Percentiles rank a stretch among this genome's conserved stretches.
phyloP scores from a whole-genome alignment of 1,139 yeast genomes.

The Pichia sp. region DNA sequence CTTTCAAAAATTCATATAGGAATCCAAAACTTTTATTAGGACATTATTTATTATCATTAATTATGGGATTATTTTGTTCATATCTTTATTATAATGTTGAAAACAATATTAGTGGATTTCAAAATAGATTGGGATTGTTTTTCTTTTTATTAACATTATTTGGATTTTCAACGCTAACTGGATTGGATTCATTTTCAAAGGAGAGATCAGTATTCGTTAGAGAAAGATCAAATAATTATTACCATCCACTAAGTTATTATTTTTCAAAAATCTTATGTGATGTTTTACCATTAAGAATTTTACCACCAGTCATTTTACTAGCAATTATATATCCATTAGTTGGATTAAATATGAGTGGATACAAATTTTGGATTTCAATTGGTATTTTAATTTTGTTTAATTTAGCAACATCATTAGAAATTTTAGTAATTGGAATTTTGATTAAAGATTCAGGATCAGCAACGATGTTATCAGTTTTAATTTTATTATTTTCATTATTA shows the following conservation, averaged over 20 bases:
- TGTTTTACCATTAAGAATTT: constrained; percentile 76
- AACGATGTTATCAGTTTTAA: constrained; percentile 78
- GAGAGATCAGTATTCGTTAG: constrained; percentile 86
- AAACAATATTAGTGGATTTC: constrained; percentile 93
- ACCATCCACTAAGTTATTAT: constrained; percentile 80
- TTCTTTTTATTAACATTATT: constrained; percentile 84
- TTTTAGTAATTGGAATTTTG: constrained; percentile 78
- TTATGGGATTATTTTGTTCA: constrained; percentile 82
- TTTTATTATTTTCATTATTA: constrained; percentile 72
- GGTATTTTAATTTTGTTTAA: constrained; percentile 73
- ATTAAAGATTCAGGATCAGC: constrained; percentile 92
- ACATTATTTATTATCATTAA: constrained; percentile 70
- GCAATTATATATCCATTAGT: constrained; percentile 87
- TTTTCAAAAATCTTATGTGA: constrained; percentile 82
- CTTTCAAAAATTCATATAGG: constrained; percentile 86
- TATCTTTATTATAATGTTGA: constrained; percentile 72
- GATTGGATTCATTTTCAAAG: constrained; percentile 77
- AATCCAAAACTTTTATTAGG: constrained; percentile 81
- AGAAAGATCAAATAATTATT: constrained; percentile 91
- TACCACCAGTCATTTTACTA: constrained; percentile 83
- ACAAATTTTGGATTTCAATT: constrained; percentile 70
- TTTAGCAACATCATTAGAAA: constrained; percentile 76
- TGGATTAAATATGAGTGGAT: constrained; percentile 73
- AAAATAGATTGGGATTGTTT: constrained; percentile 86
- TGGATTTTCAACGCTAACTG: constrained; percentile 90